Base-by-base conservation (phyloP, 2,329 filamentous ascomycete genomes). In the Dendryphion nanum region DNA sequence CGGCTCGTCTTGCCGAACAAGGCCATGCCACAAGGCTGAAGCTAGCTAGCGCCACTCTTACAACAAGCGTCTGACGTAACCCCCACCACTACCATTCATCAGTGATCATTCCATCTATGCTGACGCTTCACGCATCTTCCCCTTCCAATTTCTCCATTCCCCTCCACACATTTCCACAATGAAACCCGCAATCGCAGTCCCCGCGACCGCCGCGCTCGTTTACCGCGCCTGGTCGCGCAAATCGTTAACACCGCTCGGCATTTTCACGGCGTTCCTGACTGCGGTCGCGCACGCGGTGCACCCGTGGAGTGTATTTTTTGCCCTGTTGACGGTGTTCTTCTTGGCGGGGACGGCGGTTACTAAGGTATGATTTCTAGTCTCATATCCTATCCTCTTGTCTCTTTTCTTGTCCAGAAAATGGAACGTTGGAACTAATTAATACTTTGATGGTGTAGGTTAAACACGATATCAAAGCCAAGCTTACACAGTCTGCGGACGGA, bases 241-340 rank as follows among this genome's bases (percentile, higher is more conserved):
- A 39, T 90, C 85, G 17, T 77, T 98, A 26, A 97, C 91, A 1
- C 79, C 84, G 0, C 69, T 75, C 5, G 91, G 90, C 44, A 79
- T 95, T 51, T 51, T 84, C 24, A 78, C 79, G 10, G 91, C 91
- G 3, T 73, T 75, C 4, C 55, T 85, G 30, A 95, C 90, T 4
- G 90, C 89, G 4, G 64, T 78, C 31, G 79, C 85, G 8, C 93
- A 98, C 64, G 89, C 89, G 13, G 70, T 90, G n/a, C 90, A 97
- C 66, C 91, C 91, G 3, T 96, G 89, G 84, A 87, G 86, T 43
- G 73, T 90, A n/a, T 90, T 89, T n/a, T 94, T 96, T 68, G 78
- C 78, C 18, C 75, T 96, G 8, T 75, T 97, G 2, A 78, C 79
- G 34, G 78, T 89, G 23, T 97, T 97, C 72, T 97, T 95, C 67